A percentile compares a stretch with the other conserved stretches of the same genome.
Conservation (phyloP, 768 basidiomycete genomes). For the Russula griseocarnosa region DNA sequence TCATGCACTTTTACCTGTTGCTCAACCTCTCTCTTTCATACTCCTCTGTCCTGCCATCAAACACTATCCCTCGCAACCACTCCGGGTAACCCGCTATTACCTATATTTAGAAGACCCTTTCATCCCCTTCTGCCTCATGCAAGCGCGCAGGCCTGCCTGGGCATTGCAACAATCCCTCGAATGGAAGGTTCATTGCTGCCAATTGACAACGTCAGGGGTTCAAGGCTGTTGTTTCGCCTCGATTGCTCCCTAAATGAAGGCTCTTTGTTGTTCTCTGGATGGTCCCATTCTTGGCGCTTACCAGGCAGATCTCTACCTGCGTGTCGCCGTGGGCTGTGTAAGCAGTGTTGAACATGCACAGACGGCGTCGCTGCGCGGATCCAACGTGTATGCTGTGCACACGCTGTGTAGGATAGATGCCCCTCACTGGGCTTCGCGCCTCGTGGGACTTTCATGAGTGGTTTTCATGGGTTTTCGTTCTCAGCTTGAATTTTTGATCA, state of each 20-base stretch:
- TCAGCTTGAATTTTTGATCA: background rate
- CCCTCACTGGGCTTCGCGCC: background rate
- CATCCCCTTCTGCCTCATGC: constrained; percentile 18
- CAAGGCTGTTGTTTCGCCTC: background rate
- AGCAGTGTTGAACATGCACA: background rate
- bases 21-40: constrained; percentile 1
- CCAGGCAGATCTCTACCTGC: background rate
- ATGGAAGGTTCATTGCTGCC: constrained; percentile 19
- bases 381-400: constrained; percentile 18
- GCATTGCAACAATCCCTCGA: background rate
- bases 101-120: constrained; percentile 25
- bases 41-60: constrained; percentile 9
- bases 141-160: background rate
- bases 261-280: background rate
- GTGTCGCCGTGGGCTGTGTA: constrained; percentile 4
- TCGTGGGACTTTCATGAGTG: background rate
- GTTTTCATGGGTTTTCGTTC: background rate
- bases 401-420: background rate
- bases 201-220: constrained; percentile 20
- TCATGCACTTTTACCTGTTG: background rate
- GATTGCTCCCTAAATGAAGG: background rate
- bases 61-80: constrained; percentile 16
- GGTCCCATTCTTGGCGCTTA: background rate
- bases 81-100: constrained; percentile 12
- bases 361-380: constrained; percentile 8